These are phyloP conservation scores for Gnomoniopsis sp. DNA, from an alignment of 2,329 filamentous ascomycete species.

Conservation along the genomic window DNA sequence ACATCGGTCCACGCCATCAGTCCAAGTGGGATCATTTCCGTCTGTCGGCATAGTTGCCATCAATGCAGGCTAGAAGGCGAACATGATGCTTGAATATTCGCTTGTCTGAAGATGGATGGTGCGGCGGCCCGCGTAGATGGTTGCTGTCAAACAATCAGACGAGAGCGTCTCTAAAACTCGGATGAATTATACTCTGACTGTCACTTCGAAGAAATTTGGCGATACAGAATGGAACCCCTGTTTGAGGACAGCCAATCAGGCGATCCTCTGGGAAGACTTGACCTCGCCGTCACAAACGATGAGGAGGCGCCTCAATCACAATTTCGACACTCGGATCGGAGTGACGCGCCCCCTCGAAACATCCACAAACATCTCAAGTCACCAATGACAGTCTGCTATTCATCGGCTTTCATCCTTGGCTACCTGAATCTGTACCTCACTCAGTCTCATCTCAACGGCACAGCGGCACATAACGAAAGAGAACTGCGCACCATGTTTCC, in stretches of 20 bases:
- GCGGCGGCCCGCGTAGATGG: neutral
- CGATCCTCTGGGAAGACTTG: neutral
- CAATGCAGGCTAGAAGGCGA: too few relatives aligned
- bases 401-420: neutral
- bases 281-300: neutral
- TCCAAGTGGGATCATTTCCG: too few relatives aligned
- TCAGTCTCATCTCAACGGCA: constrained; percentile 4
- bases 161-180: neutral
- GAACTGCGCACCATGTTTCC: neutral
- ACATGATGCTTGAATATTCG: too few relatives aligned
- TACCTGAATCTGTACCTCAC: constrained; percentile 2
- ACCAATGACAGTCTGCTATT: neutral
- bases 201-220: neutral
- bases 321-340: neutral
- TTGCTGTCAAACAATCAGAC: neutral
- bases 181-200: neutral
- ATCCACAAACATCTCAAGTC: neutral
- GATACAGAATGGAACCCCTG: neutral
- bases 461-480: too few relatives aligned
- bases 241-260: neutral
- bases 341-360: neutral
- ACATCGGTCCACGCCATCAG: too few relatives aligned
- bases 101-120: neutral
- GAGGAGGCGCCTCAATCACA: neutral
- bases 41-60: too few relatives aligned